A percentile compares a stretch with the other conserved stretches of the same genome.
Evolutionary conservation across 169 alveolate species (phyloP).

Genomic region (Plasmodium reichenowi): DNA sequence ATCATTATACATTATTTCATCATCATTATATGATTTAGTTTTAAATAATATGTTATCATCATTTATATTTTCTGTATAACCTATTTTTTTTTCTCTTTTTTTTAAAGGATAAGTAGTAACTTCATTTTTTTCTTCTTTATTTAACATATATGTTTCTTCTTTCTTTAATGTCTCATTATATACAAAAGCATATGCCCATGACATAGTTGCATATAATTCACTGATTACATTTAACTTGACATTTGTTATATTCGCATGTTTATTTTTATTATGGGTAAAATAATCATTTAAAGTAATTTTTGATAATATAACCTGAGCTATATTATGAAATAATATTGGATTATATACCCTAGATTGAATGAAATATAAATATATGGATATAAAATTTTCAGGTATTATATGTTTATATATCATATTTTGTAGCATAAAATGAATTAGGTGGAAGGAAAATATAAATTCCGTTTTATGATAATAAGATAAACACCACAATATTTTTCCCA

Average conservation of each 20-base stretch:
- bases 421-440: conserved; percentile 42
- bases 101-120: background rate
- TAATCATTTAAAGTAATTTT: conserved; percentile 31
- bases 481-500: conserved; percentile 75
- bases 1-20: conserved; percentile 7
- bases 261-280: background rate
- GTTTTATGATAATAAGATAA: conserved; percentile 75
- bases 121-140: background rate
- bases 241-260: conserved; percentile 1
- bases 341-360: conserved; percentile 72
- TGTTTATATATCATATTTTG: conserved; percentile 16
- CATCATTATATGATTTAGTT: background rate
- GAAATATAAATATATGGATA: conserved; percentile 64
- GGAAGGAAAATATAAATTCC: conserved; percentile 38
- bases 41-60: background rate
- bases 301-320: conserved; percentile 20
- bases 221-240: conserved; percentile 39
- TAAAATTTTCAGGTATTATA: conserved; percentile 65
- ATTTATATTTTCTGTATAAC: background rate
- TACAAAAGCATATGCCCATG: conserved; percentile 78
- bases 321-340: conserved; percentile 29
- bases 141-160: background rate
- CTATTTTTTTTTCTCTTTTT: background rate
- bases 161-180: background rate
- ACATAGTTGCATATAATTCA: conserved; percentile 71